Evolutionary conservation across 495 filamentous ascomycete species (phyloP).

Genomic region (Trichoderma erinaceum): DNA sequence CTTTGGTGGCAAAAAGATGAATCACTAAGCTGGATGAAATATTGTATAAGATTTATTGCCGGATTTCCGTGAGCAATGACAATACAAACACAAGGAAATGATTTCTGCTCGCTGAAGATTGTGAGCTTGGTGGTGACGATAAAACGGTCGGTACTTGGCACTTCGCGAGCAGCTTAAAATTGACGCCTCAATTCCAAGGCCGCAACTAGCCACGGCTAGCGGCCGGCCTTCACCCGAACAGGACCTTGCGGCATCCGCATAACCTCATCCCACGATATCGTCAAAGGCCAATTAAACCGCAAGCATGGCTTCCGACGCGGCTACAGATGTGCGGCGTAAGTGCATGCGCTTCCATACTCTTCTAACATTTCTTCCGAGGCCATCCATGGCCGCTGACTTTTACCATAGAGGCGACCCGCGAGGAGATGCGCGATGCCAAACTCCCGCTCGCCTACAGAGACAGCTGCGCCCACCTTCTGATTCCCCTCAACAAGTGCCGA

Average conservation of each 20-base stretch:
- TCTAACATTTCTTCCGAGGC: not conserved
- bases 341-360: not conserved
- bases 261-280: conserved; percentile 11
- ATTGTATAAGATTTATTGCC: too few species aligned
- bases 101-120: too few species aligned
- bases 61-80: too few species aligned
- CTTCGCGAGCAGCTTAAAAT: not conserved
- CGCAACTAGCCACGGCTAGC: not conserved
- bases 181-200: not conserved
- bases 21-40: too few species aligned
- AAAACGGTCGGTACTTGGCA: too few species aligned
- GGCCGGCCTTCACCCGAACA: conserved; percentile 8
- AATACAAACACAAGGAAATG: too few species aligned
- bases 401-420: conserved; percentile 60
- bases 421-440: conserved; percentile 87
- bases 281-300: conserved; percentile 14
- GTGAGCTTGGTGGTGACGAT: too few species aligned
- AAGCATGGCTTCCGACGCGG: conserved; percentile 13
- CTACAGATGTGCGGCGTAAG: conserved; percentile 11
- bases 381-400: not conserved
- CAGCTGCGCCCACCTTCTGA: conserved; percentile 86
- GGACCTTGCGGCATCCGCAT: conserved; percentile 1
- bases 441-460: conserved; percentile 89
- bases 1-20: too few species aligned
- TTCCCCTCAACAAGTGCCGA: conserved; percentile 92